Conservation (phyloP, 2,329 filamentous ascomycete genomes). For the Neonectria ditissima region DNA sequence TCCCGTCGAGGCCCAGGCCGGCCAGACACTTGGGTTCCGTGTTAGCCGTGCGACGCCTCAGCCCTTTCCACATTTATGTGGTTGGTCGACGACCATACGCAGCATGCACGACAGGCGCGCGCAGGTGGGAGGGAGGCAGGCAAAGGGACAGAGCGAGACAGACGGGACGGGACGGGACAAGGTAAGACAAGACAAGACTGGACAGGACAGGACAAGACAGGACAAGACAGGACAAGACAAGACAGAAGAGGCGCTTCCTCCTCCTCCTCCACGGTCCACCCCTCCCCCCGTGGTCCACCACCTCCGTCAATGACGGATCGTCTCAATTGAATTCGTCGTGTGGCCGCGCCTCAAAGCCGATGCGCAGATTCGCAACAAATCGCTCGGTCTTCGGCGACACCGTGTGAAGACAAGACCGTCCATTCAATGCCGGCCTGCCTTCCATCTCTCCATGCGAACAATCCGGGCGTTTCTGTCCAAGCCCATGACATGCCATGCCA, state of each 20-base stretch:
- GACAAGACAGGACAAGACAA: too few species aligned
- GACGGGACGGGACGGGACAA: neutral
- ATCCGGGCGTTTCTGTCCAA: neutral
- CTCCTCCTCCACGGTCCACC: too few species aligned
- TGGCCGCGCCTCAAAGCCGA: conserved; percentile 10
- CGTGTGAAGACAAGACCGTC: conserved; percentile 15
- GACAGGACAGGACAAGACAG: too few species aligned
- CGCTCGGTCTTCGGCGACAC: conserved; percentile 22
- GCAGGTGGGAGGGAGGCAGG: neutral
- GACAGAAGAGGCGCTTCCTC: too few species aligned
- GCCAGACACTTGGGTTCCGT: conserved; percentile 25
- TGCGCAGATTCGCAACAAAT: conserved; percentile 22
- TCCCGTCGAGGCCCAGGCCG: conserved; percentile 14
- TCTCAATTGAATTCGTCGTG: conserved; percentile 14
- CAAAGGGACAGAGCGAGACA: neutral
- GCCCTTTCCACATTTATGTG: conserved; percentile 15
- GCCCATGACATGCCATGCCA: conserved; percentile 5
- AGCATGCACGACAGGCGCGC: conserved; percentile 5
- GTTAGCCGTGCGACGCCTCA: conserved; percentile 29
- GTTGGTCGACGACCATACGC: conserved; percentile 4
- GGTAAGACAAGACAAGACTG: too few species aligned
- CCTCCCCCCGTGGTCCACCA: too few species aligned
- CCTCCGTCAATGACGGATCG: neutral
- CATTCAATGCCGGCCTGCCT: too few species aligned
- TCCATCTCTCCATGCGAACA: neutral